Evolutionary conservation across 108 stramenopile genomes (phyloP).

Genomic region (Nitzschia palea): DNA sequence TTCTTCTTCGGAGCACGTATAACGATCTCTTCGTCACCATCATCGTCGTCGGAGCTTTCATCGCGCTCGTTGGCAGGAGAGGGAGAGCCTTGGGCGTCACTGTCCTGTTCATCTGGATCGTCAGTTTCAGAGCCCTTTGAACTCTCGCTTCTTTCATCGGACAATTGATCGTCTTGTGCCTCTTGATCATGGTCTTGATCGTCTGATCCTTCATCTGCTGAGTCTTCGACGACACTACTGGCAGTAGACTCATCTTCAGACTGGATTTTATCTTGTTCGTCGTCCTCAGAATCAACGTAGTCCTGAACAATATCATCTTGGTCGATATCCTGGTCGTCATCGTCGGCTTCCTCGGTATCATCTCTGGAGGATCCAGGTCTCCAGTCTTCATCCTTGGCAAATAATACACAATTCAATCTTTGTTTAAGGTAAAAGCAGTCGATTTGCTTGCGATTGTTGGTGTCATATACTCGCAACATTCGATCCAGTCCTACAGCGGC

Average conservation of each 20-base stretch:
- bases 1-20: slow-evolving; percentile 3
- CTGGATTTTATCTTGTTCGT: slow-evolving; percentile 32
- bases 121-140: not conserved
- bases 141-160: slow-evolving; percentile 14
- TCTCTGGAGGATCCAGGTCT: slow-evolving; percentile 7
- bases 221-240: slow-evolving; percentile 18
- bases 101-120: not conserved
- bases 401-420: slow-evolving; percentile 77
- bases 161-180: slow-evolving; percentile 27
- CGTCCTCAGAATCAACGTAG: slow-evolving; percentile 66
- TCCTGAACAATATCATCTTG: slow-evolving; percentile 61
- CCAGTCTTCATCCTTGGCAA: slow-evolving; percentile 38
- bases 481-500: slow-evolving; percentile 82
- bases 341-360: slow-evolving; percentile 27
- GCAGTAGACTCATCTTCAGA: slow-evolving; percentile 37
- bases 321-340: slow-evolving; percentile 47
- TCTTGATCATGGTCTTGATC: slow-evolving; percentile 22
- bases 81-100: not conserved
- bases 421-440: slow-evolving; percentile 86
- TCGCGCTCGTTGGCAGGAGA: not conserved
- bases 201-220: slow-evolving; percentile 5
- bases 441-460: slow-evolving; percentile 47
- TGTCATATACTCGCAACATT: slow-evolving; percentile 79
- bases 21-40: slow-evolving; percentile 12
- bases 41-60: not conserved